Percentiles rank a stretch among this genome's conserved stretches.
These are phyloP conservation scores for Telopea speciosissima DNA, from an alignment of 177 flowering plant species.

Conservation along the genomic window DNA sequence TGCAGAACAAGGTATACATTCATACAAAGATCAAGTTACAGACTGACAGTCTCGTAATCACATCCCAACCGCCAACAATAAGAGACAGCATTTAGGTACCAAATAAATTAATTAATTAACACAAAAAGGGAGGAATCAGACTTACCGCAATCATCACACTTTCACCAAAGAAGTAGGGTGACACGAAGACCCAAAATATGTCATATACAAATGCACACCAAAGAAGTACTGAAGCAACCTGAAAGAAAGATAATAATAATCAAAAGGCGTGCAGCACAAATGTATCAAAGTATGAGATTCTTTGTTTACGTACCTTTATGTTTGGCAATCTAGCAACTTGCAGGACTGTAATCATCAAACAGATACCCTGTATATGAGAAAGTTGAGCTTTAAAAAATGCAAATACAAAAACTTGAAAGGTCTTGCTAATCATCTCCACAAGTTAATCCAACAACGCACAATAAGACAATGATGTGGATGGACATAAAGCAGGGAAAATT, in stretches of 20 bases:
- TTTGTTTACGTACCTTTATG: slow-evolving; percentile 9
- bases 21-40: not conserved
- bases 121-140: not conserved
- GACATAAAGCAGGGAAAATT: no score
- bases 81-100: not conserved
- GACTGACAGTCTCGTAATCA: not conserved
- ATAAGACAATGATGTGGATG: no score
- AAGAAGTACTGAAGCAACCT: slow-evolving; percentile 79
- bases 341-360: not conserved
- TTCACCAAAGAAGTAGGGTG: slow-evolving; percentile 56
- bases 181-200: slow-evolving; percentile 79
- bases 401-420: no score
- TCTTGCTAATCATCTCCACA: no score
- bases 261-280: not conserved
- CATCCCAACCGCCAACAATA: not conserved
- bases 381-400: not conserved
- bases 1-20: not conserved
- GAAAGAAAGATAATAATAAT: slow-evolving; percentile 6
- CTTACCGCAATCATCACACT: slow-evolving; percentile 87
- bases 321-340: not conserved
- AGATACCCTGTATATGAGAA: not conserved
- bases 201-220: slow-evolving; percentile 71
- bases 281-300: not conserved
- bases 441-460: no score
- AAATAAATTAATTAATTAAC: not conserved